These are phyloP conservation scores for Saccharomyces kudriavzevii DNA, from an alignment of 805 yeast genomes.

Conservation along the genomic window DNA sequence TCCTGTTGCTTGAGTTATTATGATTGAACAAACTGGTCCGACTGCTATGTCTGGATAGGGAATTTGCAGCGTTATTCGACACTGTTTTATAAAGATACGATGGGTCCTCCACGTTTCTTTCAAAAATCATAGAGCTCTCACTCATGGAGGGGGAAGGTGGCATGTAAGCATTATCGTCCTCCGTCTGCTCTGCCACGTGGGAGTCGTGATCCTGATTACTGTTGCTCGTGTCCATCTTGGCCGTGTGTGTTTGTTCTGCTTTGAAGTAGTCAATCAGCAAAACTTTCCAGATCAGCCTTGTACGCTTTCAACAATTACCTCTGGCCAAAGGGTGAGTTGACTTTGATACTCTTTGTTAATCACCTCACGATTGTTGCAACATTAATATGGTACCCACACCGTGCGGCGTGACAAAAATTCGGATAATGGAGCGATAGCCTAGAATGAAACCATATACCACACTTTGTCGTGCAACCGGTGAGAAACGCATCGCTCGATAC, in stretches of 20 bases:
- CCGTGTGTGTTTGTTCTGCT: background rate
- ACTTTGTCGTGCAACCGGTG: background rate
- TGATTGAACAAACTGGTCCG: background rate
- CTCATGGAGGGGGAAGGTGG: background rate
- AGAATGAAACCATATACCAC: background rate
- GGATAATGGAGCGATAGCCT: background rate
- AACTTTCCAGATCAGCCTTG: background rate
- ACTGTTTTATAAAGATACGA: conserved; percentile 1
- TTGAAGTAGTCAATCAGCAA: background rate
- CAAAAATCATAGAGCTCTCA: conserved; percentile 46
- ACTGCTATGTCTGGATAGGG: background rate
- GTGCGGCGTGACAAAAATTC: background rate
- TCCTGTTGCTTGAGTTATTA: background rate
- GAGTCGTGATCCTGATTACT: background rate
- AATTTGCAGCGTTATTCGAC: background rate
- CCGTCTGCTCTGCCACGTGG: background rate
- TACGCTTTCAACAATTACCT: background rate
- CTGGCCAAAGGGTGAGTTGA: background rate
- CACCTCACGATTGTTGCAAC: background rate
- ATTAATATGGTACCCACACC: background rate
- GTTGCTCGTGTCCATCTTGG: background rate
- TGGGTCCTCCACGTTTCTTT: conserved; percentile 60
- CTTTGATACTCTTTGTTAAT: background rate
- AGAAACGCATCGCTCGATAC: background rate
- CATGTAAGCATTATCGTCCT: background rate